phyloP scores from a whole-genome alignment of 2,329 filamentous ascomycete species.

The Uncinocarpus reesii region DNA sequence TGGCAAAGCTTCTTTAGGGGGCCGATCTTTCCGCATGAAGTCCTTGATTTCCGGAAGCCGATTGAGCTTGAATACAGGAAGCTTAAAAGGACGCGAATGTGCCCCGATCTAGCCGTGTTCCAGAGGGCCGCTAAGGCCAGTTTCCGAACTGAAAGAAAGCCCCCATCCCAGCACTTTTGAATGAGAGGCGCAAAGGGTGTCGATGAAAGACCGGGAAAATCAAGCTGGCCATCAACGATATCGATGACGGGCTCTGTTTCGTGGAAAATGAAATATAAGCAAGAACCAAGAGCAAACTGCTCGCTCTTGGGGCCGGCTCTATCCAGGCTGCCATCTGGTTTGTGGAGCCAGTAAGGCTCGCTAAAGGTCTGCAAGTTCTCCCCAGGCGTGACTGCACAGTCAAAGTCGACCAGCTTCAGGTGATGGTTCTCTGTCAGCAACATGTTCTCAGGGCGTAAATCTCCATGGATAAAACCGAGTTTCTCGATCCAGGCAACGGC shows the following conservation, averaged over 20 bases:
- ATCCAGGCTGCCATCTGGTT: not conserved
- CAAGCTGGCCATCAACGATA: not conserved
- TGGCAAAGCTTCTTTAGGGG: not conserved
- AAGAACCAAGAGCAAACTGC: conserved; percentile 10
- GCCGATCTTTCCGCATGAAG: not conserved
- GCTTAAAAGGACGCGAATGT: not conserved
- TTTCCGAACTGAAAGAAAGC: not conserved
- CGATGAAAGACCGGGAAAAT: conserved; percentile 1
- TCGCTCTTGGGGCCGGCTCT: not conserved
- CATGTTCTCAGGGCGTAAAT: conserved; percentile 4
- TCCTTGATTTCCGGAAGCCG: conserved; percentile 3
- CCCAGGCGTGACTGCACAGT: conserved; percentile 2
- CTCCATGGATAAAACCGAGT: conserved; percentile 3
- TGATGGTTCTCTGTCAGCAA: not conserved
- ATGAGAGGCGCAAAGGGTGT: conserved; percentile 1
- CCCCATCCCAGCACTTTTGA: conserved; percentile 2
- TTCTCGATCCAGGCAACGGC: conserved; percentile 6
- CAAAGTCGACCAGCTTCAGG: conserved; percentile 10
- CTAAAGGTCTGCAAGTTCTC: not conserved
- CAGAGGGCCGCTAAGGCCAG: not conserved
- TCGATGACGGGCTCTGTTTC: not conserved
- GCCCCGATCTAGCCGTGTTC: not conserved
- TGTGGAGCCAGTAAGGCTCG: conserved; percentile 6
- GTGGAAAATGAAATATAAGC: conserved; percentile 5
- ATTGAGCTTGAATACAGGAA: conserved; percentile 3